A percentile compares a stretch with the other conserved stretches of the same genome.
Evolutionary conservation across 169 alveolate species (phyloP).

Genomic region (Theileria parva): DNA sequence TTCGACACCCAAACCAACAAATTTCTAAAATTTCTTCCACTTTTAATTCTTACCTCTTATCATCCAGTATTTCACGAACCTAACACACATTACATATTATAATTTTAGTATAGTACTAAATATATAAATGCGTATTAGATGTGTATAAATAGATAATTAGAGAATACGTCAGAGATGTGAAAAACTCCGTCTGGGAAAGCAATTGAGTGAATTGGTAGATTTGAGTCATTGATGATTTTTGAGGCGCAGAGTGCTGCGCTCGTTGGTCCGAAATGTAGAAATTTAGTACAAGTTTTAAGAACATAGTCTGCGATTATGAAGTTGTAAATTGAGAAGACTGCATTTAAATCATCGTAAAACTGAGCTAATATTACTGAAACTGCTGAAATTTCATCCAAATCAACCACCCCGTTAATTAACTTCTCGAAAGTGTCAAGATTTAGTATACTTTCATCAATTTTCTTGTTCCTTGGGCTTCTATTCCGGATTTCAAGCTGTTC

Average conservation of each 20-base stretch:
- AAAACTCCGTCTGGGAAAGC: conserved; percentile 52
- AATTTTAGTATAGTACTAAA: not conserved
- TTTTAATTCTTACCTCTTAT: conserved; percentile 8
- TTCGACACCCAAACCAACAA: conserved; percentile 37
- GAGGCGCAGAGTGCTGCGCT: conserved; percentile 53
- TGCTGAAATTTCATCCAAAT: not conserved
- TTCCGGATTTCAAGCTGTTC: not conserved
- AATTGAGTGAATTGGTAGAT: conserved; percentile 27
- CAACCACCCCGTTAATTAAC: not conserved
- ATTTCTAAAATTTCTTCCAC: not conserved
- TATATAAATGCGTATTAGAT: no score
- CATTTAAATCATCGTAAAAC: conserved; percentile 29
- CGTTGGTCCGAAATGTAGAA: conserved; percentile 52
- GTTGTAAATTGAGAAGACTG: conserved; percentile 47
- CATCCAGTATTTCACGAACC: conserved; percentile 12
- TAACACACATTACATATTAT: not conserved
- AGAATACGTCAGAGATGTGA: conserved; percentile 28
- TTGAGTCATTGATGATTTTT: conserved; percentile 23
- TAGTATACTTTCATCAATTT: not conserved
- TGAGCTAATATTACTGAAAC: conserved; percentile 12
- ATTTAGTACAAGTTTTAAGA: conserved; percentile 41
- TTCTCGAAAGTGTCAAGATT: not conserved
- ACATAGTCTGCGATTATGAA: conserved; percentile 40
- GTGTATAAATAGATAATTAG: not conserved
- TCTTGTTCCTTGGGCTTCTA: not conserved